Percentiles rank a stretch among this genome's conserved stretches.
Evolutionary conservation across 345 rosid species (phyloP).

Genomic region (Populus euphratica): DNA sequence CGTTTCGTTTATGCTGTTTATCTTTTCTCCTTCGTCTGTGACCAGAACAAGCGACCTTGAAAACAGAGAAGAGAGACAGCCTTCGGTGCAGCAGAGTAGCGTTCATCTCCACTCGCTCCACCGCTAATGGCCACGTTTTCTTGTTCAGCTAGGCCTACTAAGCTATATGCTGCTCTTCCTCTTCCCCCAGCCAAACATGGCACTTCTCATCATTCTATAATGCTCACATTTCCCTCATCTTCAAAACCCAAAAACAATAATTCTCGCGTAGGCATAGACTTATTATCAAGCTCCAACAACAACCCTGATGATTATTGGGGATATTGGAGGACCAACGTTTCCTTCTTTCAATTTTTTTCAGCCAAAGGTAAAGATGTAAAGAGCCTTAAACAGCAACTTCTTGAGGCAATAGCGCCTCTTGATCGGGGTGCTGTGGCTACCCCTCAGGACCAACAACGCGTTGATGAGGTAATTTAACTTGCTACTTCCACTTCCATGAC

Average conservation of each 20-base stretch:
- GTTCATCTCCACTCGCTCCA: too few relatives aligned
- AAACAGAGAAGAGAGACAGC: too few relatives aligned
- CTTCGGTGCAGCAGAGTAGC: too few relatives aligned
- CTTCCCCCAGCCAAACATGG: slow-evolving; percentile 6
- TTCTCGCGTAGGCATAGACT: too few relatives aligned
- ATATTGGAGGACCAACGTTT: slow-evolving; percentile 21
- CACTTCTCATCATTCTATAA: background rate
- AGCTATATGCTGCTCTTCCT: background rate
- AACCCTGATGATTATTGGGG: slow-evolving; percentile 4
- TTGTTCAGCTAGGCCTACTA: too few relatives aligned
- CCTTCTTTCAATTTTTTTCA: slow-evolving; percentile 31
- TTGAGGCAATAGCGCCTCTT: slow-evolving; percentile 35
- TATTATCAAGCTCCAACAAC: background rate
- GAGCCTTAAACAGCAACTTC: slow-evolving; percentile 36
- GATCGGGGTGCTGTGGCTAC: slow-evolving; percentile 49
- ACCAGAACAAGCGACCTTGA: too few relatives aligned
- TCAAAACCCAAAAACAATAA: background rate
- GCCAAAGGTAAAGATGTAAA: slow-evolving; percentile 19
- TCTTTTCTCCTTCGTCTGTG: too few relatives aligned
- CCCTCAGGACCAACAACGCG: slow-evolving; percentile 32
- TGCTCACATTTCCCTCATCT: background rate
- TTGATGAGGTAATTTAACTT: slow-evolving; percentile 28
- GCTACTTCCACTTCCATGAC: background rate
- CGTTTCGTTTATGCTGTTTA: too few relatives aligned
- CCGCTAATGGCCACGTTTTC: too few relatives aligned